Conservation (phyloP, 2,329 filamentous ascomycete species). For the Ophiostoma novo-ulmi region DNA sequence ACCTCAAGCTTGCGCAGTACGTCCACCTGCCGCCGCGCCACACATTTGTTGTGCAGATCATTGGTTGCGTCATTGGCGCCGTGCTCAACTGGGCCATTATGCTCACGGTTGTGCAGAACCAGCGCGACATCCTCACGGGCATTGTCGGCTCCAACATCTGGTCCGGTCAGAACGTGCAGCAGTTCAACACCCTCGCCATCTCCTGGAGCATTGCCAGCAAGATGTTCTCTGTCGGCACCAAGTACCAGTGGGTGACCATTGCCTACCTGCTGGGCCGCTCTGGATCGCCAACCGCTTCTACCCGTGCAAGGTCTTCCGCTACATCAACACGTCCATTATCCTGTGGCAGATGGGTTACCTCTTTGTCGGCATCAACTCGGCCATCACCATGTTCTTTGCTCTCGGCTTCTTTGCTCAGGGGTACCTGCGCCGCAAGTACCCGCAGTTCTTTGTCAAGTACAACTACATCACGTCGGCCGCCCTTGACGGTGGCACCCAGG, state of each 20-base stretch:
- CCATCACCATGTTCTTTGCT: constrained; percentile 31
- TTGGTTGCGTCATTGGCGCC: constrained; percentile 36
- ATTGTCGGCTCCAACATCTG: constrained; percentile 40
- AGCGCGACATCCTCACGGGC: constrained; percentile 34
- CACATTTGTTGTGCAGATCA: constrained; percentile 43
- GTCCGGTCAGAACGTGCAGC: constrained; percentile 40
- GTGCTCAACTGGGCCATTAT: constrained; percentile 46
- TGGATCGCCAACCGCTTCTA: constrained; percentile 50
- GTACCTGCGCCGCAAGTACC: constrained; percentile 36
- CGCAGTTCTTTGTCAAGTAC: constrained; percentile 39
- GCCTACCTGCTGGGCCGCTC: constrained; percentile 42
- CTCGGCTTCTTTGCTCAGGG: constrained; percentile 34
- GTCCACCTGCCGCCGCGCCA: constrained; percentile 38
- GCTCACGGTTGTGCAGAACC: constrained; percentile 36
- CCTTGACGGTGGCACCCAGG: constrained; percentile 38
- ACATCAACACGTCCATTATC: constrained; percentile 42
- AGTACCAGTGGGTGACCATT: constrained; percentile 61
- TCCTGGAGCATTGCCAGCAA: constrained; percentile 23
- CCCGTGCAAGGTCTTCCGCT: constrained; percentile 55
- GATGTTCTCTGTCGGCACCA: constrained; percentile 51
- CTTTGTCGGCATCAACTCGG: constrained; percentile 38
- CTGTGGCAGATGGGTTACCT: constrained; percentile 28
- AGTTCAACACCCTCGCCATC: constrained; percentile 25
- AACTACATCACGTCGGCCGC: constrained; percentile 40
- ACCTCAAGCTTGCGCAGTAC: constrained; percentile 39